A percentile compares a stretch with the other conserved stretches of the same genome.
These are phyloP conservation scores for Apiospora aurea DNA, from an alignment of 2,329 filamentous ascomycete species.

Conservation along the genomic window DNA sequence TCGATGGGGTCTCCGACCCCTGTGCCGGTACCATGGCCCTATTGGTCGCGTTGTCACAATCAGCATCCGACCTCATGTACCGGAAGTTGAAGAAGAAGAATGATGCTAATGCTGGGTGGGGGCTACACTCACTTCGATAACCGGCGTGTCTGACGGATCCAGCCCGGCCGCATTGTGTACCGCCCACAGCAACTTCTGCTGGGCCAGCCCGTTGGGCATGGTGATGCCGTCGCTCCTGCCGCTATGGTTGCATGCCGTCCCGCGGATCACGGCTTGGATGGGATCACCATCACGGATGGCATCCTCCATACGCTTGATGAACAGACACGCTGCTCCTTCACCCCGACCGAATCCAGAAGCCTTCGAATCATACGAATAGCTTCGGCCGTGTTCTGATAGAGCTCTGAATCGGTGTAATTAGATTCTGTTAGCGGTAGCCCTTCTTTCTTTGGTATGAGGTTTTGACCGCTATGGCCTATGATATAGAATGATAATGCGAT, in stretches of 20 bases:
- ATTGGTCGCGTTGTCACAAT: neutral
- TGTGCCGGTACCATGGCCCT: no score
- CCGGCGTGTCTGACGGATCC: constrained; percentile 31
- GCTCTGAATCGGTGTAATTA: constrained; percentile 22
- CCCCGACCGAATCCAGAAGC: constrained; percentile 42
- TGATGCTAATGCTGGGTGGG: no score
- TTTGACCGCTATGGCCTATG: no score
- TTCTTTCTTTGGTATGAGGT: no score
- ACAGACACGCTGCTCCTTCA: constrained; percentile 44
- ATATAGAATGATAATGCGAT: no score
- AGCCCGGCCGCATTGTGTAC: constrained; percentile 26
- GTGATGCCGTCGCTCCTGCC: constrained; percentile 31
- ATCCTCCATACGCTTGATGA: constrained; percentile 42
- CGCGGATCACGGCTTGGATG: constrained; percentile 44
- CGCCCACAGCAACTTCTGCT: constrained; percentile 27
- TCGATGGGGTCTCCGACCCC: constrained; percentile 31
- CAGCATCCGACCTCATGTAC: constrained; percentile 31
- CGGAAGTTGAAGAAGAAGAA: constrained; percentile 23
- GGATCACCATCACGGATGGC: constrained; percentile 42
- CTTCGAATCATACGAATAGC: constrained; percentile 29
- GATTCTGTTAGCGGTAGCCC: neutral
- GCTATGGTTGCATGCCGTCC: constrained; percentile 37
- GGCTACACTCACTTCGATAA: constrained; percentile 22
- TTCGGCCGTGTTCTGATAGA: constrained; percentile 25
- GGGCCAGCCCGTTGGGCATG: constrained; percentile 25